These are phyloP conservation scores for Elongisporangium prolatum DNA, from an alignment of 352 stramenopile species.

Conservation along the genomic window DNA sequence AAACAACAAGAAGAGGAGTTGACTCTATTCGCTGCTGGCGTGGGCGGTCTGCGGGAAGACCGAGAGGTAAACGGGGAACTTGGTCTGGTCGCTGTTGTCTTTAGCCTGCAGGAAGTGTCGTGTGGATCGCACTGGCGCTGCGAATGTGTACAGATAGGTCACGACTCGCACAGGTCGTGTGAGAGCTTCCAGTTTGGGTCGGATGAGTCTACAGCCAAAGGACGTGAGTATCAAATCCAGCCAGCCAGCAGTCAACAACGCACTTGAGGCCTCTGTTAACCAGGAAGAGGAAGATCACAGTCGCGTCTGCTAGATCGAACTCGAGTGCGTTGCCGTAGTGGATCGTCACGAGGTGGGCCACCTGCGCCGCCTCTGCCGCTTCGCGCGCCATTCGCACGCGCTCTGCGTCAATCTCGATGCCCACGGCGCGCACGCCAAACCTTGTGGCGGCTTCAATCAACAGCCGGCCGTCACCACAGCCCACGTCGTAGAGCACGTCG, in stretches of 20 bases:
- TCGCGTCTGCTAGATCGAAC: slow-evolving; percentile 55
- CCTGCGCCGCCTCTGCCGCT: slow-evolving; percentile 16
- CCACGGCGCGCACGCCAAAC: slow-evolving; percentile 46
- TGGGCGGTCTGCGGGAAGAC: background rate
- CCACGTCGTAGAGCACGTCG: slow-evolving; percentile 78
- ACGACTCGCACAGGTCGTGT: slow-evolving; percentile 41
- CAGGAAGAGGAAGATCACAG: slow-evolving; percentile 78
- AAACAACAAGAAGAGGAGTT: slow-evolving; percentile 1
- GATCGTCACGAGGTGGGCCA: slow-evolving; percentile 58
- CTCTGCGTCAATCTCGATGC: slow-evolving; percentile 63
- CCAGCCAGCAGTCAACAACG: slow-evolving; percentile 1
- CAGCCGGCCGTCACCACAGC: slow-evolving; percentile 70
- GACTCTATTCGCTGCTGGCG: slow-evolving; percentile 3
- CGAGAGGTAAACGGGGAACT: slow-evolving; percentile 70
- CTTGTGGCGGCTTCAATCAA: slow-evolving; percentile 49
- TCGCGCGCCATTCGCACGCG: slow-evolving; percentile 24
- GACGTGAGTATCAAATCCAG: background rate
- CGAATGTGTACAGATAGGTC: slow-evolving; percentile 77
- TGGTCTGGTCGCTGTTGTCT: slow-evolving; percentile 14
- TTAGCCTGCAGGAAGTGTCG: slow-evolving; percentile 47
- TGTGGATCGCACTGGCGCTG: slow-evolving; percentile 22
- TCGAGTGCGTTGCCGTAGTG: slow-evolving; percentile 68
- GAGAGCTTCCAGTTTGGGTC: slow-evolving; percentile 39
- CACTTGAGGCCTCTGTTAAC: slow-evolving; percentile 68
- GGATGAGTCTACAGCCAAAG: slow-evolving; percentile 26